Evolutionary conservation across 2,329 filamentous ascomycete genomes (phyloP), one percentile per base, ranked within the genome.

Genomic region (Leptographium wingfieldii): DNA sequence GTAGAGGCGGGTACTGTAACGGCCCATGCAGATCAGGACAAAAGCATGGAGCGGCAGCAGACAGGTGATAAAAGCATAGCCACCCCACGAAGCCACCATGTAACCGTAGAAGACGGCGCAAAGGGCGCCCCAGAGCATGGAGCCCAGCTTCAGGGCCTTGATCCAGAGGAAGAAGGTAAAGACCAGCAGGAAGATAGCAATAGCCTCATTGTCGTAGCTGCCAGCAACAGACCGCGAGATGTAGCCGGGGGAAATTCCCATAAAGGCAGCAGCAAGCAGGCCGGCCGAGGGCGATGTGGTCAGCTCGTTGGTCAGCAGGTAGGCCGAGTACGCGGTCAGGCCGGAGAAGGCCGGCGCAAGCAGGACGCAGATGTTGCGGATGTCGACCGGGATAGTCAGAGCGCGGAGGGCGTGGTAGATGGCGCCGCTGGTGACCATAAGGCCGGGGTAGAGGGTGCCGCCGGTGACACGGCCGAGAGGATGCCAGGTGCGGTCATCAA

Each of bases 141-240:
- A 97, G 31, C 94, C 94, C 61, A 91, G 83, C 80, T 99, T 99
- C 67, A 99, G 81, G 25, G 94, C 90, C 81, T 97, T 97, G 77
- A 99, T 96, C 94, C 94, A 99, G 58, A 99, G 83, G 76, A 86
- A 99, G 76, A 99, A 99, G 71, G 94, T 99, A 73, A 96, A 96
- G 65, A 99, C 94, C 38, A 99, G 83, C 67, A 99, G 80, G 80
- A 99, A 99, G 72, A 99, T 99, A 69, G 94, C 92, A 77, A 99
- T 99, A 66, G 94, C 94, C 77, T 99, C 94, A 78, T 99, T 67
- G 74, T 99, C 94, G 77, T 99, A 99, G 73, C 92, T 96, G 70
- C 94, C 94, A 63, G 94, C 94, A 63, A 99, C 94, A 60, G 92
- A 97, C 73, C 94, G 84, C 66, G 92, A 97, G 73, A 99, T 99